Conservation (phyloP, 2,329 filamentous ascomycete genomes). For the Westerdykella sp. region DNA sequence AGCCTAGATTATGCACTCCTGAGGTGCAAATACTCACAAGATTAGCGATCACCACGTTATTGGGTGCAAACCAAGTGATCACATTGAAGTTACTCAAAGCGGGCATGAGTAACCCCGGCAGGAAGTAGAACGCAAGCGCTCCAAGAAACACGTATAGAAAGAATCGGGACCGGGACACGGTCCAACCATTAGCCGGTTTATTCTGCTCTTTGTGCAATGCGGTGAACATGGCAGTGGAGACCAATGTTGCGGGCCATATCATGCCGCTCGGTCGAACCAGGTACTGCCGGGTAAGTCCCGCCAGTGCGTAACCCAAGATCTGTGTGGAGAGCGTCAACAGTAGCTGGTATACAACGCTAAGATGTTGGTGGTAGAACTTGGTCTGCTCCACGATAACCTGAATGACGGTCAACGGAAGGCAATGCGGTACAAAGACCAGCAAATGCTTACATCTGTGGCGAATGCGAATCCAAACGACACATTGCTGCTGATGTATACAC, state of each 20-base stretch:
- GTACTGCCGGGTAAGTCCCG: conserved; percentile 72
- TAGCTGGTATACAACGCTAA: conserved; percentile 69
- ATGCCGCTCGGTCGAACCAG: conserved; percentile 80
- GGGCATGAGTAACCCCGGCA: conserved; percentile 75
- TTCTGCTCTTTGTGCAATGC: conserved; percentile 82
- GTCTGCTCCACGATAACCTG: conserved; percentile 80
- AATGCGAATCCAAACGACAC: conserved; percentile 87
- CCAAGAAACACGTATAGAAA: conserved; percentile 68
- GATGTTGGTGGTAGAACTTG: conserved; percentile 79
- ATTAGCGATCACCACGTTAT: conserved; percentile 80
- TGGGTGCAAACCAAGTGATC: conserved; percentile 80
- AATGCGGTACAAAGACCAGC: not conserved
- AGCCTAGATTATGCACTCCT: conserved; percentile 1
- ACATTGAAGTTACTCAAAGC: conserved; percentile 86
- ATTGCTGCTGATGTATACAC: conserved; percentile 84
- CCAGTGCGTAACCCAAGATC: conserved; percentile 79
- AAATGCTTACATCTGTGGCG: conserved; percentile 61
- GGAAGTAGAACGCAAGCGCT: conserved; percentile 75
- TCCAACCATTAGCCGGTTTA: conserved; percentile 75
- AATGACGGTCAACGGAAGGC: conserved; percentile 3
- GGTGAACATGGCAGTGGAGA: conserved; percentile 84
- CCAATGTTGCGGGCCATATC: conserved; percentile 86
- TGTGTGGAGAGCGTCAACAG: conserved; percentile 81
- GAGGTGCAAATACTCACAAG: conserved; percentile 41
- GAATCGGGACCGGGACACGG: conserved; percentile 74